Evolutionary conservation across 106 monocot species (phyloP), one percentile per base, ranked within the genome.

Genomic region (Dioscorea alata): DNA sequence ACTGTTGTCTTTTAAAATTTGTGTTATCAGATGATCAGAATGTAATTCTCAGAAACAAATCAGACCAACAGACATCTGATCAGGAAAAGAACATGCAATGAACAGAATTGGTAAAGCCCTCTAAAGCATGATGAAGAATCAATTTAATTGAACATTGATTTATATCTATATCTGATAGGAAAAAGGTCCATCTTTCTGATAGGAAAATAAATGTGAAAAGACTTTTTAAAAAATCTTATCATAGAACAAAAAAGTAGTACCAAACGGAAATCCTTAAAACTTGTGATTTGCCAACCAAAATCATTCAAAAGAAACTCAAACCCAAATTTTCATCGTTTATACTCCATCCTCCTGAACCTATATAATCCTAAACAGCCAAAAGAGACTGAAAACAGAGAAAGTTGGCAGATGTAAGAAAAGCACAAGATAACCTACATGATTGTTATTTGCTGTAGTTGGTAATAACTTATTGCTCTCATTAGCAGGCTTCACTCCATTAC

Each of bases 401-500:
- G 4, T 12, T 22, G 59, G 22, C 21, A 42, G 32, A 15, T 12
- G 48, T 66, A 66, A 16, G 28, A 60, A 33, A 42, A 19, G 31
- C 28, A 15, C 17, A 59, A 65, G 12, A 51, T n/a, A 53, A 73
- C 16, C 18, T 48, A 68, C 70, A 28, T 70, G 63, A 48, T 24
- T 18, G 64, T 80, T 76, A 60, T 75, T 81, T n/a, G 61, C 33
- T 50, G 63, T 49, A 33, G 14, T 48, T 65, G 5, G 21, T 66
- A 53, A 12, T 57, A 73, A 66, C 35, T 31, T 20, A 60, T 72
- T 66, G 33, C 59, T 68, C 16, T 18, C 66, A 63, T 70, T 59
- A 59, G 73, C 34, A 28, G 32, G 21, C 19, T 59, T 72, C 52
- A 69, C 69, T 49, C 71, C 84, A 54, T 68, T 73, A 14, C 70